phyloP scores from a whole-genome alignment of 2,329 filamentous ascomycete genomes.

The Colletotrichum zoysiae region DNA sequence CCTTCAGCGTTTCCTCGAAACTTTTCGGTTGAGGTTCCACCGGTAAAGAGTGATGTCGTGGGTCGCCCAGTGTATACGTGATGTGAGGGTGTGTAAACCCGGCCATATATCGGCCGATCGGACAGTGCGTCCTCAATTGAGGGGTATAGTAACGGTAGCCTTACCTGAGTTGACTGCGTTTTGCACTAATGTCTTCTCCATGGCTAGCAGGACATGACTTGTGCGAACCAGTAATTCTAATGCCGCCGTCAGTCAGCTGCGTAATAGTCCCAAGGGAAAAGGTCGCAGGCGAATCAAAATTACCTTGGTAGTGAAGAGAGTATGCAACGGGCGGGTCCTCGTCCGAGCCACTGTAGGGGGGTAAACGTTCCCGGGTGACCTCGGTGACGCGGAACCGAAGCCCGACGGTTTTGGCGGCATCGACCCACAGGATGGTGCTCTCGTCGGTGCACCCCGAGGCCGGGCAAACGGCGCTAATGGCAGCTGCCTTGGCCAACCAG shows the following conservation, averaged over 20 bases:
- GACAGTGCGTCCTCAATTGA: constrained; percentile 49
- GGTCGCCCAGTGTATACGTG: neutral
- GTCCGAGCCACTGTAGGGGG: constrained; percentile 67
- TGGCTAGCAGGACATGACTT: constrained; percentile 70
- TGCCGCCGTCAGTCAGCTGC: constrained; percentile 44
- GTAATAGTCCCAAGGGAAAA: neutral
- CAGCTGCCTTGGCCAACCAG: constrained; percentile 73
- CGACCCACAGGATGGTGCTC: constrained; percentile 74
- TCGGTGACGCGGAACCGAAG: constrained; percentile 72
- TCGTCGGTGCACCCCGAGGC: constrained; percentile 41
- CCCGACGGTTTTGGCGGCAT: constrained; percentile 72
- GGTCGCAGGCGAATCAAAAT: constrained; percentile 42
- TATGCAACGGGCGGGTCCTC: constrained; percentile 79
- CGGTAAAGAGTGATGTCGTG: constrained; percentile 1
- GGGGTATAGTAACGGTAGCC: constrained; percentile 76
- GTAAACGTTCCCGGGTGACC: constrained; percentile 55
- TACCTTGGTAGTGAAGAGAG: constrained; percentile 79
- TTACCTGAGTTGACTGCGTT: constrained; percentile 72
- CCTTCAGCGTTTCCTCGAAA: constrained; percentile 6
- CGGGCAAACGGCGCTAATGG: constrained; percentile 53
- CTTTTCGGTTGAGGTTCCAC: neutral
- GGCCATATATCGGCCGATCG: constrained; percentile 19
- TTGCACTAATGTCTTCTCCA: constrained; percentile 74
- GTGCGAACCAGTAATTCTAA: constrained; percentile 78
- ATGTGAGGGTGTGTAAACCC: neutral